Conservation (phyloP, 805 yeast genomes). For the Naumovozyma baii region DNA sequence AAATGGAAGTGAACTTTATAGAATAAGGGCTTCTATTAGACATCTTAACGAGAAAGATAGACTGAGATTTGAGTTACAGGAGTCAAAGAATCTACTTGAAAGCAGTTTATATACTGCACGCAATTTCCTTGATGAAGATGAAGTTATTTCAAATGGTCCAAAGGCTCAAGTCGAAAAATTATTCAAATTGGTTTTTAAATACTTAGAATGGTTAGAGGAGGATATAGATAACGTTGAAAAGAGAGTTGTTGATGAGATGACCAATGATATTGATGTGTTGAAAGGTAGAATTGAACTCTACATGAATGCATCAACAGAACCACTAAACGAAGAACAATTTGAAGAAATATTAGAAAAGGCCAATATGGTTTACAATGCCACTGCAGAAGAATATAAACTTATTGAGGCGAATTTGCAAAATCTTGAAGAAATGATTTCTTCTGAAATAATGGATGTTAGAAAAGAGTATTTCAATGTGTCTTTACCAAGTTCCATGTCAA, state of each 20-base stretch:
- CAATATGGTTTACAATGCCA: constrained; percentile 30
- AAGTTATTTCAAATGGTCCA: constrained; percentile 36
- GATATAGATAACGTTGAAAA: constrained; percentile 45
- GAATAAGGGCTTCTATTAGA: constrained; percentile 39
- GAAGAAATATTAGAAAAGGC: constrained; percentile 36
- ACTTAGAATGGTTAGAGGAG: constrained; percentile 71
- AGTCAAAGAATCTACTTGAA: constrained; percentile 61
- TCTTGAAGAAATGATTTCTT: constrained; percentile 36
- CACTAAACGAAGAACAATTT: constrained; percentile 40
- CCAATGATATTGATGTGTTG: constrained; percentile 15
- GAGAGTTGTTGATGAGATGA: constrained; percentile 3
- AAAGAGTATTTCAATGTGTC: constrained; percentile 41
- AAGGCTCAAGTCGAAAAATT: constrained; percentile 32
- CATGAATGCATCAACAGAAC: constrained; percentile 36
- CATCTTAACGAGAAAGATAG: constrained; percentile 44
- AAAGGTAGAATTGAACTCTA: constrained; percentile 31
- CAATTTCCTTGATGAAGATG: constrained; percentile 45
- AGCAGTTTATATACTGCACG: constrained; percentile 62
- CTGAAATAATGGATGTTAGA: constrained; percentile 40
- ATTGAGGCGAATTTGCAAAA: constrained; percentile 38
- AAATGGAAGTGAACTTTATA: constrained; percentile 38
- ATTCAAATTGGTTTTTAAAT: constrained; percentile 34
- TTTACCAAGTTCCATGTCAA: constrained; percentile 15
- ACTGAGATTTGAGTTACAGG: constrained; percentile 45
- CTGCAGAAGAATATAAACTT: constrained; percentile 37